phyloP scores from a whole-genome alignment of 2,329 filamentous ascomycete genomes.

The Monilinia vaccinii-corymbosi region DNA sequence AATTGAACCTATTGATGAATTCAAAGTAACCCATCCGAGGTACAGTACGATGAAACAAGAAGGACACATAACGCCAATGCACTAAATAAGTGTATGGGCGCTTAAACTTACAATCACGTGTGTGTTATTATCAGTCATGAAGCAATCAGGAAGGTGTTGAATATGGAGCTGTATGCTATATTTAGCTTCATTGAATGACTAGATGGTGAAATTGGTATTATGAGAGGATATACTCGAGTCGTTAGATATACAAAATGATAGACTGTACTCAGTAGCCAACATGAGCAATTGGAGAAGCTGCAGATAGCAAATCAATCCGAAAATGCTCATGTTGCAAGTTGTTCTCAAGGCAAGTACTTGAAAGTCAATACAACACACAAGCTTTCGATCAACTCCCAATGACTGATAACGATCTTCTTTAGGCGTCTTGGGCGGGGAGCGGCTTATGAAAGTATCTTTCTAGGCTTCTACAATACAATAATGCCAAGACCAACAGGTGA shows the following conservation, averaged over 20 bases:
- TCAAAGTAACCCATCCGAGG: not conserved
- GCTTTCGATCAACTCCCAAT: not conserved
- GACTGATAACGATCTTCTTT: not conserved
- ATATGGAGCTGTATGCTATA: not conserved
- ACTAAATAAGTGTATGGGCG: not conserved
- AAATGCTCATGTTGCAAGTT: not conserved
- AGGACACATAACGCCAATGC: constrained; percentile 10
- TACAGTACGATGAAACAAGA: constrained; percentile 1
- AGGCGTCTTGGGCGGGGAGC: not conserved
- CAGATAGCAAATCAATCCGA: not conserved
- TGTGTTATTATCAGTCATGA: not conserved
- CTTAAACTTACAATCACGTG: constrained; percentile 4
- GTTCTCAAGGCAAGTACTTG: too few relatives aligned
- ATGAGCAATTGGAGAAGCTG: not conserved
- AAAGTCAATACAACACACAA: not conserved
- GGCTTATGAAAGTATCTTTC: not conserved
- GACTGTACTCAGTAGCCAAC: not conserved
- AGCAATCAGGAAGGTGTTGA: not conserved
- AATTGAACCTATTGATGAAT: not conserved
- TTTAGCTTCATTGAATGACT: not conserved
- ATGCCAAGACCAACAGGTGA: not conserved
- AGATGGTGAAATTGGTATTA: not conserved
- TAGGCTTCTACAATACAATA: not conserved
- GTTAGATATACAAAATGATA: not conserved
- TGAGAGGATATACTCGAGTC: too few relatives aligned